phyloP scores from a whole-genome alignment of 2,329 filamentous ascomycete species.

The Alternaria tenuissima region DNA sequence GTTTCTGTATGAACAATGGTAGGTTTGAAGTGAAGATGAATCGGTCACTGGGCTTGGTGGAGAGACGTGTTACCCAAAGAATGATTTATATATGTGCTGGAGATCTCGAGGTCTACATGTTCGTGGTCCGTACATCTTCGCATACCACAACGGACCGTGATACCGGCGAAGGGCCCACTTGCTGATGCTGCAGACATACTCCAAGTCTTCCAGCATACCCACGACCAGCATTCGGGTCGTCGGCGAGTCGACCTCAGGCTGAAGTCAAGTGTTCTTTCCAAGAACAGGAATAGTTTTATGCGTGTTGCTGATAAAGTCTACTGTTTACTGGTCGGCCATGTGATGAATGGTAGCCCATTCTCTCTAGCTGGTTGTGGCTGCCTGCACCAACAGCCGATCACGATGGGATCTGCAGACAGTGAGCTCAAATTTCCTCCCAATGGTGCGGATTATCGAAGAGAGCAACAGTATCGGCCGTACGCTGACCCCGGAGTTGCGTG shows the following conservation, averaged over 20 bases:
- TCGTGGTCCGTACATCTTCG: not conserved
- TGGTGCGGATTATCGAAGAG: not conserved
- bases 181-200: slow-evolving; percentile 1
- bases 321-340: not conserved
- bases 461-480: not conserved
- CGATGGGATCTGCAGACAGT: not conserved
- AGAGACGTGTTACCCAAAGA: not conserved
- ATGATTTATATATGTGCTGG: not conserved
- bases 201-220: not conserved
- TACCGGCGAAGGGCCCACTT: not conserved
- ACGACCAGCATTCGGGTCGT: not conserved
- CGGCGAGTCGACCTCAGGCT: not conserved
- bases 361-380: not conserved
- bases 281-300: not conserved
- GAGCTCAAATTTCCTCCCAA: not conserved
- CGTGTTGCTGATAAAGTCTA: not conserved
- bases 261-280: not conserved
- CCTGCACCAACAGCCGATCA: not conserved
- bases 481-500: not conserved
- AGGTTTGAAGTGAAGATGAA: not conserved
- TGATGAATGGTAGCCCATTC: not conserved
- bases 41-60: not conserved
- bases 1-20: not conserved
- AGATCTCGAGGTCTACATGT: not conserved
- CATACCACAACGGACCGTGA: not conserved